Evolutionary conservation across 306 rosid genomes (phyloP), one percentile per base, ranked within the genome.

Genomic region (Cercis canadensis): DNA sequence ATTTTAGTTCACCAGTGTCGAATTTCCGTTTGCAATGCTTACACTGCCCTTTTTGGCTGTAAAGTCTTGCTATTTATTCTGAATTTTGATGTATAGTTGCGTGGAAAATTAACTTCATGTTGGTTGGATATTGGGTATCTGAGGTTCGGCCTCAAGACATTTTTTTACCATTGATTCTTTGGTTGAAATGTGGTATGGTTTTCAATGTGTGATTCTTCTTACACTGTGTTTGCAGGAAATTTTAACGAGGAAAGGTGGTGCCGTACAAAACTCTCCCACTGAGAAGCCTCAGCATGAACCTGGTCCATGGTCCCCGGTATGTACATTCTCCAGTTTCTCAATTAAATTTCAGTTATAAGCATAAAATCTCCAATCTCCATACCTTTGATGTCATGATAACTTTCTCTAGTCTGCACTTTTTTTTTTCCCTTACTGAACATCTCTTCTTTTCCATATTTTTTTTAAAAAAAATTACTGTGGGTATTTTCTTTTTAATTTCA

Each of bases 291-390:
- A 84, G 72, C 92, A 81, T 0, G 89, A 84, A 78, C 92, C 83
- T 33, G 80, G 92, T 72, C 98, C 98, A 71, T 94, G 97, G 94
- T 94, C 96, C 8, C 98, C 97, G 91, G 96, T 94, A 84, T 47
- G 89, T 11, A 62, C 62, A 31, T 64, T 18, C 65, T 78, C 56
- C 47, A 21, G 46, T 53, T 40, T 78, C 31, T 65, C 13, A 53
- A 63, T 69, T 33, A 52, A 6, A 55, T 33, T 12, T 15, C 12
- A 29, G n/a, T 19, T 5, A 7, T 24, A 7, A 49, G 62, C 52
- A 43, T 3, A 6, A 4, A 15, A n/a, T n/a, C n/a, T n/a, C n/a
- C n/a, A n/a, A n/a, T n/a, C n/a, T 16, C 2, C 49, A 39, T 18
- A 39, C 21, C 49, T 50, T 49, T 11, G 77, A 73, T 73, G 21